phyloP scores from a whole-genome alignment of 345 rosid species.

The Arabidopsis arenosa region DNA sequence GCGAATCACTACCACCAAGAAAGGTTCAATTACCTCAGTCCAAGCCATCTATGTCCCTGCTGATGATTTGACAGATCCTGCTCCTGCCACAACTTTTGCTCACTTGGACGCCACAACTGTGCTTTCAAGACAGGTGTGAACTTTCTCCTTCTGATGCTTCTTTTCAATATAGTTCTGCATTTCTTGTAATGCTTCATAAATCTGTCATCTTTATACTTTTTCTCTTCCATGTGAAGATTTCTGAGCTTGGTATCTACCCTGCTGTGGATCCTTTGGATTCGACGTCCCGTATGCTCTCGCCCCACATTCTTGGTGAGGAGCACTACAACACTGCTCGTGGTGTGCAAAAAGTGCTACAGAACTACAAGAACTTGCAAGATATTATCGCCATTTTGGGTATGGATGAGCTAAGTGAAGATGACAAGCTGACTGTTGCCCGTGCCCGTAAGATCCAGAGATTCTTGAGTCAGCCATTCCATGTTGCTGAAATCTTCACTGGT shows the following conservation, averaged over 20 bases:
- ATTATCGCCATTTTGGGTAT: constrained; percentile 98
- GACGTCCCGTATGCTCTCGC: constrained; percentile 96
- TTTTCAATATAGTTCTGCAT: not conserved
- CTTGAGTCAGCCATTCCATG: constrained; percentile 99
- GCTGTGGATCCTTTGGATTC: constrained; percentile 99
- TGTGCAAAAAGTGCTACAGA: constrained; percentile 95
- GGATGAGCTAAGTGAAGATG: constrained; percentile 99
- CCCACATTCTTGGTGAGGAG: constrained; percentile 91
- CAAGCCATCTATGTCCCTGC: constrained; percentile 99
- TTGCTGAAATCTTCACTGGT: constrained; percentile 99
- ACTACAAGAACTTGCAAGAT: constrained; percentile 99
- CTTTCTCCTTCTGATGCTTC: not conserved
- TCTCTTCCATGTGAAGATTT: constrained; percentile 53
- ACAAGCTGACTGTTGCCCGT: constrained; percentile 93
- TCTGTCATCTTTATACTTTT: not conserved
- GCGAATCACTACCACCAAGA: constrained; percentile 98
- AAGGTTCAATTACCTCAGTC: constrained; percentile 95
- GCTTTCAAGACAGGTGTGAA: constrained; percentile 85
- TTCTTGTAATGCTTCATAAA: not conserved
- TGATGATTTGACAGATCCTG: constrained; percentile 99
- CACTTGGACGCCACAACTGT: constrained; percentile 99
- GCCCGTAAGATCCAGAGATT: constrained; percentile 97
- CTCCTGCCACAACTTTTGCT: constrained; percentile 98
- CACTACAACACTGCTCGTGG: constrained; percentile 99
- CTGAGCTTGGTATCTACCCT: constrained; percentile 99